Evolutionary conservation across 148 eudicot species (phyloP), one percentile per base, ranked within the genome.

Genomic region (Rhododendron molle): DNA sequence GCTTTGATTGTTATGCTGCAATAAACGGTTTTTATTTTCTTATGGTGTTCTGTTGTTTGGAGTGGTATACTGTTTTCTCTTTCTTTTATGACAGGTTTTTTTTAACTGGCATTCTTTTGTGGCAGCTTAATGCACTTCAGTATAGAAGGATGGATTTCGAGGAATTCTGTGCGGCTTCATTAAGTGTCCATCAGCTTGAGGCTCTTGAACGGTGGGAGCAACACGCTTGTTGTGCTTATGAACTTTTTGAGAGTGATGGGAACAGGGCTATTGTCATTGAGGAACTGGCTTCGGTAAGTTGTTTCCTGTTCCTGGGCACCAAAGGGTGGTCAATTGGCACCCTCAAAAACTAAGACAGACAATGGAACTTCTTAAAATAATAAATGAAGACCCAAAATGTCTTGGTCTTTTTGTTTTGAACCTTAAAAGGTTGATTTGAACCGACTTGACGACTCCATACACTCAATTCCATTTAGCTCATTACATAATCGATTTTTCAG

Each of bases 141-240:
- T 93, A 94, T 84, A 89, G 98, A 91, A 91, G 91, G 84, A 94
- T 94, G 96, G 96, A 93, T 86, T 94, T 94, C 54, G 98, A 93
- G 77, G 98, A 94, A 90, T 94, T 94, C 85, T 92, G 94, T 90
- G 94, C 94, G 7, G 93, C 98, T 80, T 90, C 94, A 77, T 80
- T 89, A 62, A 94, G 96, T 85, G 92, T 93, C 7, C 89, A 94
- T 90, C 98, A 94, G 88, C 92, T 94, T 28, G 98, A 93, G 87
- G 93, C 93, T 83, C 96, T 94, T 85, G 98, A 92, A 60, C 90
- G 92, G 82, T 94, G 98, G 98, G 96, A 94, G 89, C 96, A 94
- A 87, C 97, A 93, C 84, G 95, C 95, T 82, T 95, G 97, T 38
- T 91, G 94, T 89, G 97, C 97, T 81, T 94, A 93, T 86, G 95